phyloP scores from a whole-genome alignment of 106 monocot species.

The Posidonia australis region DNA sequence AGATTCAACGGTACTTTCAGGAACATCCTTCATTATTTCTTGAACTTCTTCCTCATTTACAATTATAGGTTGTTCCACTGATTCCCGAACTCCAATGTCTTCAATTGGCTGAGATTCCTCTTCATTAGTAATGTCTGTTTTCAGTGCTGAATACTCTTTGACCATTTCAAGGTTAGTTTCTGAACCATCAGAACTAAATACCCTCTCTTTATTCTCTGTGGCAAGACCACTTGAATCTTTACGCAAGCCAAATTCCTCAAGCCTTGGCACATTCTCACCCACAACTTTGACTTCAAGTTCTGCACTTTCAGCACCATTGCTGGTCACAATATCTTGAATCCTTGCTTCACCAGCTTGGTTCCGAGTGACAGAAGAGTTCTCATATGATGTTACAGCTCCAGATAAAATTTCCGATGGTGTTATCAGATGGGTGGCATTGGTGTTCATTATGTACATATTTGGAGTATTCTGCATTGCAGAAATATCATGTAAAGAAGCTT shows the following conservation, averaged over 20 bases:
- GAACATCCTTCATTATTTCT: constrained; percentile 30
- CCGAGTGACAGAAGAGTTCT: constrained; percentile 19
- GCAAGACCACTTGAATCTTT: constrained; percentile 27
- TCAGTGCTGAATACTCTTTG: constrained; percentile 12
- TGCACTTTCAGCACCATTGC: constrained; percentile 17
- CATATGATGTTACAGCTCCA: constrained; percentile 41
- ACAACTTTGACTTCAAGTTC: constrained; percentile 38
- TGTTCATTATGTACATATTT: constrained; percentile 24
- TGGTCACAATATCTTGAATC: constrained; percentile 21
- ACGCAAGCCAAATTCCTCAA: constrained; percentile 22
- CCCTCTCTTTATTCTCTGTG: constrained; percentile 23
- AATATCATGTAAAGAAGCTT: constrained; percentile 29
- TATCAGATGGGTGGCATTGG: constrained; percentile 57
- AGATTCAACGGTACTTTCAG: constrained; percentile 26
- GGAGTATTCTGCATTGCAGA: constrained; percentile 27
- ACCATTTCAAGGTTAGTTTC: constrained; percentile 22
- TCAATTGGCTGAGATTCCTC: constrained; percentile 20
- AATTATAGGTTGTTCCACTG: constrained; percentile 14
- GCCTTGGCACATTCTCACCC: constrained; percentile 26
- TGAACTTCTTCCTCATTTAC: constrained; percentile 26
- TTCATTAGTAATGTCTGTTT: constrained; percentile 14
- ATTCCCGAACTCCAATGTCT: constrained; percentile 18
- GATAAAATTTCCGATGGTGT: constrained; percentile 83
- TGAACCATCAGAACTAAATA: constrained; percentile 3
- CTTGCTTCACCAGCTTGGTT: constrained; percentile 18